phyloP scores from a whole-genome alignment of 2,329 filamentous ascomycete genomes.

The Daldinia eschscholtzii region DNA sequence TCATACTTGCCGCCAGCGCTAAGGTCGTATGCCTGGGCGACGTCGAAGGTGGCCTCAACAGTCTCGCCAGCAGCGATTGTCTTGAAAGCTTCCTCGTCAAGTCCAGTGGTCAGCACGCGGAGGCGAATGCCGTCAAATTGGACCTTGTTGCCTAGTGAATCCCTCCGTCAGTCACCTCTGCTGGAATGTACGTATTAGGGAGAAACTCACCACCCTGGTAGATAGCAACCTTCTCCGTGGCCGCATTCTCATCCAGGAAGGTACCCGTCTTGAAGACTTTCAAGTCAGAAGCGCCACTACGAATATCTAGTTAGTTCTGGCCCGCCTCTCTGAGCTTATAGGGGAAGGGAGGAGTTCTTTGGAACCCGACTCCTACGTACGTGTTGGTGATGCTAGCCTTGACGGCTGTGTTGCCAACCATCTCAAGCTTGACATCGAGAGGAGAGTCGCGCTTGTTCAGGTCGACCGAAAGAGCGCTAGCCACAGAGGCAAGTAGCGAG shows the following conservation, averaged over 20 bases:
- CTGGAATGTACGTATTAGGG: not conserved
- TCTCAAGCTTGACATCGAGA: slow-evolving; percentile 61
- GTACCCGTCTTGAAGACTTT: slow-evolving; percentile 67
- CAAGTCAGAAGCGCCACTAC: slow-evolving; percentile 58
- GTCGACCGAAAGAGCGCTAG: slow-evolving; percentile 53
- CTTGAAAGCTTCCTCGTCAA: slow-evolving; percentile 64
- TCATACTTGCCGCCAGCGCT: slow-evolving; percentile 66
- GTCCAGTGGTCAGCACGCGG: slow-evolving; percentile 59
- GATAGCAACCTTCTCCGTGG: slow-evolving; percentile 66
- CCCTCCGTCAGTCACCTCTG: slow-evolving; percentile 16
- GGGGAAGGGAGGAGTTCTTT: not conserved
- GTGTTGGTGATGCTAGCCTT: slow-evolving; percentile 68
- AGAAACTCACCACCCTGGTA: slow-evolving; percentile 60
- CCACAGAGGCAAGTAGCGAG: slow-evolving; percentile 54
- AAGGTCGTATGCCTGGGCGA: slow-evolving; percentile 68
- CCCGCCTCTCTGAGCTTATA: not conserved
- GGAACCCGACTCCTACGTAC: slow-evolving; percentile 16
- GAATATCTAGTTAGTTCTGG: slow-evolving; percentile 16
- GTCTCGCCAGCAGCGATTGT: slow-evolving; percentile 63
- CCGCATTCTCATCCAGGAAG: slow-evolving; percentile 62
- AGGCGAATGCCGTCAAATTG: slow-evolving; percentile 67
- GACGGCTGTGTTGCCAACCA: slow-evolving; percentile 65
- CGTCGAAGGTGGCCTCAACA: slow-evolving; percentile 66
- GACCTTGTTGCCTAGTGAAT: slow-evolving; percentile 55
- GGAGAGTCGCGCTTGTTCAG: slow-evolving; percentile 56